phyloP scores from a whole-genome alignment of 2,329 filamentous ascomycete species.

The Elsinoe ampelina region DNA sequence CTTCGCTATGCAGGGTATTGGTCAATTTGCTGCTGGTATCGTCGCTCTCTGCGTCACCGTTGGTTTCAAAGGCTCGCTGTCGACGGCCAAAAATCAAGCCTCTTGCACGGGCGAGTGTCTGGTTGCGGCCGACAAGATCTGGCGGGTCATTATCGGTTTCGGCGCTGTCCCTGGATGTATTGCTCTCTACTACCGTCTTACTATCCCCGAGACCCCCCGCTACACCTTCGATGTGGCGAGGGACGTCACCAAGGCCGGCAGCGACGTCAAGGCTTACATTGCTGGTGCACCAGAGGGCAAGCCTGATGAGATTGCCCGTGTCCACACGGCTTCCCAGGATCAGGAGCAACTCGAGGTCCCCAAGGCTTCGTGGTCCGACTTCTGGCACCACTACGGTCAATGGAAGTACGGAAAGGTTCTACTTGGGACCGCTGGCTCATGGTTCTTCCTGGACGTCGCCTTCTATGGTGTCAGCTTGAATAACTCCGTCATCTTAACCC shows the following conservation, averaged over 20 bases:
- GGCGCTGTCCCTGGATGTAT: conserved; percentile 72
- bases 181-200: conserved; percentile 76
- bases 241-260: conserved; percentile 63
- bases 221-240: conserved; percentile 77
- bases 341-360: conserved; percentile 50
- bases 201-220: conserved; percentile 78
- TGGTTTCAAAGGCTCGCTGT: conserved; percentile 31
- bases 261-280: conserved; percentile 68
- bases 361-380: conserved; percentile 65
- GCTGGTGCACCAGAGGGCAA: conserved; percentile 52
- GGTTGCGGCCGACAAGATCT: conserved; percentile 76
- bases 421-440: conserved; percentile 71
- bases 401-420: conserved; percentile 64
- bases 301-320: conserved; percentile 59
- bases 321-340: conserved; percentile 46
- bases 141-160: conserved; percentile 71
- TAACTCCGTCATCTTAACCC: conserved; percentile 60
- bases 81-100: conserved; percentile 34
- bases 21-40: conserved; percentile 66
- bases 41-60: conserved; percentile 56
- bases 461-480: conserved; percentile 57
- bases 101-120: conserved; percentile 57
- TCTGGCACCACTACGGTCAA: conserved; percentile 58
- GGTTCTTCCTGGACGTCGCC: conserved; percentile 68
- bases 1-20: conserved; percentile 80